Base-by-base conservation (phyloP, 2,329 filamentous ascomycete genomes). In the Oidium heveae region DNA sequence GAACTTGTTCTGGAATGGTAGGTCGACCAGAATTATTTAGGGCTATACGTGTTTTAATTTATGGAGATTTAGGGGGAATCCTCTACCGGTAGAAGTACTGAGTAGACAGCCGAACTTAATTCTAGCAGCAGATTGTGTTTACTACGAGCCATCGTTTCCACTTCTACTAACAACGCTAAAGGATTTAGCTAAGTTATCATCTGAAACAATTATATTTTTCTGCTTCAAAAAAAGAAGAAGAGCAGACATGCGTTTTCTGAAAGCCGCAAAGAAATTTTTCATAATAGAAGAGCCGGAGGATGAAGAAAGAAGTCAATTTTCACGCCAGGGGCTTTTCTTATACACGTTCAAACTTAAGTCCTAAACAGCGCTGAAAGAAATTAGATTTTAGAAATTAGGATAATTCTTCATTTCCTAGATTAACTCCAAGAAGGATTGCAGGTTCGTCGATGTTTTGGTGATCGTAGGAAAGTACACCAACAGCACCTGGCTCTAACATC, bases 81-180 rank as follows among this genome's bases (percentile, higher is more conserved):
- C 75, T 54, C 69, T 82, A 49, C 71, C 77, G 39, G 66, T 69
- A 44, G 67, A 70, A 46, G 69, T 82, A 46, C 60, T 72, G 54
- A 68, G 72, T 55, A 71, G 72, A 60, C 75, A 76, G 58, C 86
- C 87, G 18, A 79, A 88, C 62, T 72, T 94, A 55, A 80, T 98
- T 55, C 74, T 96, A n/a, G 91, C 91, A 3, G 89, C 88, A 43
- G 91, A 96, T 67, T 96, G 89, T 68, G 87, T 94, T 52, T 98
- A 96, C 71, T 94, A 94, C 66, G 91, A 96, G 68, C 87, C 89
- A 2, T 86, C 91, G 0, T 96, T 96, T 64, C 88, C 89, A 33
- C 72, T 95, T 36, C 74, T 98, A 50, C 75, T 91, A 63, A 70
- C 79, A 58, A 96, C 89, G 6, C 70, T 96, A 59, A 71, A 76